These are phyloP conservation scores for Ostreobium quekettii DNA, from an alignment of 139 green algal species.

Conservation along the genomic window DNA sequence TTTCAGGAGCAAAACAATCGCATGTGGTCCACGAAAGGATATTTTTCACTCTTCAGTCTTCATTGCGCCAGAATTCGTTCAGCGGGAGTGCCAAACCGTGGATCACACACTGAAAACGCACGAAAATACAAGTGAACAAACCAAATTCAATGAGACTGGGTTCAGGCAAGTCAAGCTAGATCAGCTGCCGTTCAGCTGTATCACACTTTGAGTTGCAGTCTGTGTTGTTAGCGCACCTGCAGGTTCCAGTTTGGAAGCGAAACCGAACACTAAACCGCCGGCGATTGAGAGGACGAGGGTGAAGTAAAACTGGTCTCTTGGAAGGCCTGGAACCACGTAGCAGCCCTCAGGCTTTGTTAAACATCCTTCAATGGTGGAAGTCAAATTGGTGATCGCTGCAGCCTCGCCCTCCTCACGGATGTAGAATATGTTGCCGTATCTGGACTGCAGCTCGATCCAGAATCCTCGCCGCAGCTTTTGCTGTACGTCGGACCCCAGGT, in stretches of 20 bases:
- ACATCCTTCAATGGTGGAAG: constrained; percentile 27
- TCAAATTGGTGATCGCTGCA: background rate
- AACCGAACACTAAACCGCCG: constrained; percentile 54
- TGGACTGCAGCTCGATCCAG: constrained; percentile 55
- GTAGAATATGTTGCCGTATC: constrained; percentile 70
- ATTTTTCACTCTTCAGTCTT: too few relatives aligned
- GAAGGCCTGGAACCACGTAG: constrained; percentile 50
- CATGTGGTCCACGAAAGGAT: too few relatives aligned
- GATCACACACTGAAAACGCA: too few relatives aligned
- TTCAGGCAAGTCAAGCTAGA: background rate
- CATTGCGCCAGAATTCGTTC: too few relatives aligned
- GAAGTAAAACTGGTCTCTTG: constrained; percentile 55
- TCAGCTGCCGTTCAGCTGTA: background rate
- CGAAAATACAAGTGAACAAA: too few relatives aligned
- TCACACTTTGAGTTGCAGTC: background rate
- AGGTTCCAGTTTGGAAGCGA: constrained; percentile 41
- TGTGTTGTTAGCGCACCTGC: constrained; percentile 27
- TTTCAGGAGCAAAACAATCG: too few relatives aligned
- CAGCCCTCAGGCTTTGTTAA: constrained; percentile 33
- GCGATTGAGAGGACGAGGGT: constrained; percentile 45
- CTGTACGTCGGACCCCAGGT: constrained; percentile 41
- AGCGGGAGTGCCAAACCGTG: too few relatives aligned
- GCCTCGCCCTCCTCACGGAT: constrained; percentile 38
- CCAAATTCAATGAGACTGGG: too few relatives aligned
- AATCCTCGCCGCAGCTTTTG: constrained; percentile 44